These are phyloP conservation scores for Zymoseptoria passerinii DNA, from an alignment of 2,329 filamentous ascomycete genomes.

Conservation along the genomic window DNA sequence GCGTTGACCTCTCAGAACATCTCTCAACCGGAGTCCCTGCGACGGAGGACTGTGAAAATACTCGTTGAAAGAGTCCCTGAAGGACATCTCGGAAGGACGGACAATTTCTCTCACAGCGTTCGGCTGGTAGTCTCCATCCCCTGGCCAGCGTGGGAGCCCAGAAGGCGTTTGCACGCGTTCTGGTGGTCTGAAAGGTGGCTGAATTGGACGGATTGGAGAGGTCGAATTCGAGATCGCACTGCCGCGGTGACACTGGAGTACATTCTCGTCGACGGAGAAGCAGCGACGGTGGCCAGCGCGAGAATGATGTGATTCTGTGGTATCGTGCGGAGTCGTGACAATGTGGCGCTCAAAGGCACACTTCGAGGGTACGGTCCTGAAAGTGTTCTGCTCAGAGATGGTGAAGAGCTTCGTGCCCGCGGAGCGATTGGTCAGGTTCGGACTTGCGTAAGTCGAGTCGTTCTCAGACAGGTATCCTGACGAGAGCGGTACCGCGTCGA, in stretches of 20 bases:
- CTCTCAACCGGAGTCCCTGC: background rate
- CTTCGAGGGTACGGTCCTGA: conserved; percentile 29
- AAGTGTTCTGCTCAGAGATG: conserved; percentile 36
- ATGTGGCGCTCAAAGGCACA: conserved; percentile 15
- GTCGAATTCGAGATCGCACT: conserved; percentile 1
- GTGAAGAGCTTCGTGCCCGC: conserved; percentile 36
- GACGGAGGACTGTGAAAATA: background rate
- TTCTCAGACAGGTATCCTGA: background rate
- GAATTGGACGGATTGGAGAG: conserved; percentile 3
- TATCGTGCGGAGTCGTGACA: conserved; percentile 9
- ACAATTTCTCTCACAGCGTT: background rate
- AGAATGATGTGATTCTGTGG: background rate
- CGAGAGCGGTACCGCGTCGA: conserved; percentile 12
- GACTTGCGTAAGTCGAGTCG: background rate
- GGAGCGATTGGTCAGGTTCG: conserved; percentile 16
- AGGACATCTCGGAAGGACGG: background rate
- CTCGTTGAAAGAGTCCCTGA: background rate
- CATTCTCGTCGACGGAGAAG: conserved; percentile 21
- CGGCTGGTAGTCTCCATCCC: conserved; percentile 2
- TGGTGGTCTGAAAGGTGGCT: conserved; percentile 19
- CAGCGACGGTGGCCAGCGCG: conserved; percentile 6
- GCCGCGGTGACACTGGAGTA: conserved; percentile 3
- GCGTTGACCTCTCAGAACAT: background rate
- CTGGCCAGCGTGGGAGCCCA: conserved; percentile 25
- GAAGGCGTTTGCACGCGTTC: conserved; percentile 21